phyloP scores from a whole-genome alignment of 139 green algal species.

The Deuterostichococcus epilithicus region DNA sequence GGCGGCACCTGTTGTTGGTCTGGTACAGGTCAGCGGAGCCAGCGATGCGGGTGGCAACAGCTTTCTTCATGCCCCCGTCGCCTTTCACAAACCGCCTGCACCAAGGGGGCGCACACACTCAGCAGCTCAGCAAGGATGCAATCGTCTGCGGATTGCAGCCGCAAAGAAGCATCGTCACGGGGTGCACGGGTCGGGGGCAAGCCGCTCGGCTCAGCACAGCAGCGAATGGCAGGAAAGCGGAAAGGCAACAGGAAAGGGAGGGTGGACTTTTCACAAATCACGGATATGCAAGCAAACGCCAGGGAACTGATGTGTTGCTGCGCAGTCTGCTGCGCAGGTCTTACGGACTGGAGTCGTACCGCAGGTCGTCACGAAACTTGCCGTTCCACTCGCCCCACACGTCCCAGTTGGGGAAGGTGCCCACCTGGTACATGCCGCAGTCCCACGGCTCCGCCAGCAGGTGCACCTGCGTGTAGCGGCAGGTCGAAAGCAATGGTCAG shows the following conservation, averaged over 20 bases:
- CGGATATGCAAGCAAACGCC: no score
- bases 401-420: constrained; percentile 90
- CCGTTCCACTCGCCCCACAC: constrained; percentile 94
- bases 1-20: constrained; percentile 46
- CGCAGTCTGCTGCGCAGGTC: neutral
- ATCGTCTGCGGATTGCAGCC: neutral
- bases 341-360: constrained; percentile 14
- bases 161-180: constrained; percentile 23
- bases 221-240: no score
- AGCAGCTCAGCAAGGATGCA: no score
- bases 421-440: constrained; percentile 87
- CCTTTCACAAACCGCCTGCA: constrained; percentile 43
- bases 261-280: no score
- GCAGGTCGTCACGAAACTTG: constrained; percentile 81
- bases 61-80: constrained; percentile 81
- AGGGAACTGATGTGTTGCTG: no score
- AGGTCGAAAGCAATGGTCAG: neutral
- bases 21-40: constrained; percentile 93
- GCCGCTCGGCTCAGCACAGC: no score
- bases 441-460: constrained; percentile 93
- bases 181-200: no score
- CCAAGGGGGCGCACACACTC: neutral
- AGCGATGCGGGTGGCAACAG: constrained; percentile 82
- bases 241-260: no score
- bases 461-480: constrained; percentile 45